Conservation (phyloP, 108 stramenopile genomes). For the Stephanodiscus triporus region DNA sequence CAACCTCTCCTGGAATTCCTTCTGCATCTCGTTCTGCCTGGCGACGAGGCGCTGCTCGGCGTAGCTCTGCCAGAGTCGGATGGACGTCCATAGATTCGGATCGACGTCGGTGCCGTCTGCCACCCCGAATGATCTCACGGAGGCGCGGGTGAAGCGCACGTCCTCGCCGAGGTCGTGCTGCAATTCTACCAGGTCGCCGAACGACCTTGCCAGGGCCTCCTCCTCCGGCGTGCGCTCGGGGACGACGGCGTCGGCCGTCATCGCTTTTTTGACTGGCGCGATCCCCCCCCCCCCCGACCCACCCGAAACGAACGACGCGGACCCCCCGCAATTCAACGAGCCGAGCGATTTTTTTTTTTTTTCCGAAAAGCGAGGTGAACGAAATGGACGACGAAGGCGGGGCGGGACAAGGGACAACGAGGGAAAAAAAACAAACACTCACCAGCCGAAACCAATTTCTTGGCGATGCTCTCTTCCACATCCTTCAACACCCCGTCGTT, state of each 20-base stretch:
- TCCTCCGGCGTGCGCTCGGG: constrained; percentile 46
- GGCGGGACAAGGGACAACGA: not conserved
- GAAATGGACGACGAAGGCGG: not conserved
- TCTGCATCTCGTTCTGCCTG: constrained; percentile 80
- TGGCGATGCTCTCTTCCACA: constrained; percentile 34
- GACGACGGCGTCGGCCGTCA: constrained; percentile 9
- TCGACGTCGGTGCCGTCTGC: constrained; percentile 65
- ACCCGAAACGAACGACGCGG: not conserved
- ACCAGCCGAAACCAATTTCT: constrained; percentile 12
- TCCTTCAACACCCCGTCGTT: constrained; percentile 14
- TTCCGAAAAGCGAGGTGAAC: not conserved
- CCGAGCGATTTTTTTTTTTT: not conserved
- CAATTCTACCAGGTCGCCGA: constrained; percentile 62
- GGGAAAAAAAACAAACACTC: constrained; percentile 1
- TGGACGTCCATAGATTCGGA: constrained; percentile 76
- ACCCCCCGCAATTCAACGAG: not conserved
- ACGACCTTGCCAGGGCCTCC: constrained; percentile 52
- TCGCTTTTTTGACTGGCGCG: constrained; percentile 21
- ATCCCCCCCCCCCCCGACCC: no score
- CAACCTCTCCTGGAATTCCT: constrained; percentile 82
- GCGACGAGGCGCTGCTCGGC: constrained; percentile 78
- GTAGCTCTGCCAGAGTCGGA: constrained; percentile 86
- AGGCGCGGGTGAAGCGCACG: constrained; percentile 80
- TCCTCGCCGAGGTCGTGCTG: constrained; percentile 85
- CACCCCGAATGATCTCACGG: constrained; percentile 61